Base-by-base conservation (phyloP, 352 stramenopile species). In the Plasmopara muralis region DNA sequence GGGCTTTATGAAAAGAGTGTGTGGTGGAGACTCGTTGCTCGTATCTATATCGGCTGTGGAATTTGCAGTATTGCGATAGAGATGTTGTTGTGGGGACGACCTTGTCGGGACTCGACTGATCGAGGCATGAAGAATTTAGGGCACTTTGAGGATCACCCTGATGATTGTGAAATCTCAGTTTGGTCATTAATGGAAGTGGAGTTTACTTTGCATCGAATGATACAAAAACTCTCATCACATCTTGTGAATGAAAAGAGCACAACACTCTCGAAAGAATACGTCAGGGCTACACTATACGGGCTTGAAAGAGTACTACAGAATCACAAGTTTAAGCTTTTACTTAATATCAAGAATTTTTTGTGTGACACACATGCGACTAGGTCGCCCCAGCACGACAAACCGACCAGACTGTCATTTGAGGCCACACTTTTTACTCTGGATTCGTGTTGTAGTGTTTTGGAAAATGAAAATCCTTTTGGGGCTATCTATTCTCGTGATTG, bases 181-280 rank as follows among this genome's bases (percentile, higher is more conserved):
- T 84, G 73, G 73, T 65, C 58, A 15, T 59, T 84, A 33, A 64
- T 84, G 41, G 73, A 84, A 59, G 56, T 79, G 29, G 68, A 79
- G 44, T 77, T 84, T n/a, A 71, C 59, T 39, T 55, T 84, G 20
- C 58, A 82, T 38, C 69, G 73, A 9, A 61, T 84, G 57, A 25
- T 77, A 14, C 68, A 68, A 10, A 81, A 74, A 43, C 18, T 76
- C 39, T 28, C 57, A 35, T 49, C 56, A 12, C 60, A 60, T 7
- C 63, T 60, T 29, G 33, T 47, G 14, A 70, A 54, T 8, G 47
- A 70, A 25, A 66, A 68, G 44, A 60, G 56, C 14, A 54, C 61
- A 16, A 68, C 50, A 9, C 44, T 77, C 2, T 69, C 70, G 10
- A 77, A 80, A 42, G 60, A 66, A 25, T 66, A 74, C 44, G 16